These are phyloP conservation scores for Diaporthe nobilis DNA, from an alignment of 2,329 filamentous ascomycete species.

Conservation along the genomic window DNA sequence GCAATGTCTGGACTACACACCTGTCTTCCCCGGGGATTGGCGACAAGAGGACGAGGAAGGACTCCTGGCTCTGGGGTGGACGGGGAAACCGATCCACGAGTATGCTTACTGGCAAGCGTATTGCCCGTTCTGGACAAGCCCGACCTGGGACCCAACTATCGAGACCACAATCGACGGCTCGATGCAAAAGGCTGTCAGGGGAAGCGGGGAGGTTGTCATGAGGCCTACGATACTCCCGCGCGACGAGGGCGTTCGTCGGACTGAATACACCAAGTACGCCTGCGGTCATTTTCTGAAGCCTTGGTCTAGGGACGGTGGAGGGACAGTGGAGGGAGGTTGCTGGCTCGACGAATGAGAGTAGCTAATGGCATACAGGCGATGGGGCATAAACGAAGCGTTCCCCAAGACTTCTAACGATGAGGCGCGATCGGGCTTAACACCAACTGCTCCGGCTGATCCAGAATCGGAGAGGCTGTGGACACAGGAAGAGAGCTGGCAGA, in stretches of 20 bases:
- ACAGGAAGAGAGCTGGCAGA: slow-evolving; percentile 8
- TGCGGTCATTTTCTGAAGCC: neutral
- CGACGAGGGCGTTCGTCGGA: neutral
- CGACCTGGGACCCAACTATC: neutral
- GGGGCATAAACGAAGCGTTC: neutral
- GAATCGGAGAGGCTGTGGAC: neutral
- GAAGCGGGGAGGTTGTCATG: neutral
- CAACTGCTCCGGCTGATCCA: neutral
- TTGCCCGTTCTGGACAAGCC: neutral
- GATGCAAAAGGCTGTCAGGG: neutral
- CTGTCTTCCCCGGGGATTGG: neutral
- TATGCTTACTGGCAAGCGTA: neutral
- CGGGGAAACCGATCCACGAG: rapidly evolving
- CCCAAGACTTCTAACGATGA: neutral
- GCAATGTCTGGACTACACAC: neutral
- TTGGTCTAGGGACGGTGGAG: neutral
- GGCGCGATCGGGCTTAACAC: slow-evolving; percentile 8
- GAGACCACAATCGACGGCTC: neutral
- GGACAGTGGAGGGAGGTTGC: neutral
- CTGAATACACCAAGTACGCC: neutral
- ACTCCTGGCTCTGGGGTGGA: neutral
- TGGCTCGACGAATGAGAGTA: neutral
- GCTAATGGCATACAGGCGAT: neutral
- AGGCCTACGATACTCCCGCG: neutral
- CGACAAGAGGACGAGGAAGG: neutral